These are phyloP conservation scores for Sporothrix variecibatus DNA, from an alignment of 2,329 filamentous ascomycete genomes.

Conservation along the genomic window DNA sequence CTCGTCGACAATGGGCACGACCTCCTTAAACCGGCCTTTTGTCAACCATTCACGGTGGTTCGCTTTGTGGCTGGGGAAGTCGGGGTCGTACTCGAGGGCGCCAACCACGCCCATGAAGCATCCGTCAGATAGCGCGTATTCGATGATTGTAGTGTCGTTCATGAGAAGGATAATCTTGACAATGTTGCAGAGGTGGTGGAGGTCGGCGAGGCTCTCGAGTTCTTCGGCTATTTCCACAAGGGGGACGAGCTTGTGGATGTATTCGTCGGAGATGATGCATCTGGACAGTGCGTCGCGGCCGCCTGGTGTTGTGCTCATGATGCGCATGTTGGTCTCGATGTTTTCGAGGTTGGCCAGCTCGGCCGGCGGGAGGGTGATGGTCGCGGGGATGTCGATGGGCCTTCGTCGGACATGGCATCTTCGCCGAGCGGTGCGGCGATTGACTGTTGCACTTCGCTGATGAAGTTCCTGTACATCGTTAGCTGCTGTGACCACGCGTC, in stretches of 20 bases:
- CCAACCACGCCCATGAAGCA: constrained; percentile 91
- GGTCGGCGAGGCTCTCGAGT: constrained; percentile 79
- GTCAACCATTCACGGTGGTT: constrained; percentile 93
- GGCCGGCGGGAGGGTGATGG: constrained; percentile 74
- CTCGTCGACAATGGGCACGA: constrained; percentile 85
- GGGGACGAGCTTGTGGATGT: constrained; percentile 83
- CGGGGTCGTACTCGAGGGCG: constrained; percentile 94
- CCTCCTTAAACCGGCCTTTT: constrained; percentile 91
- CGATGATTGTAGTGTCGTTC: constrained; percentile 93
- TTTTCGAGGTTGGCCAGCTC: constrained; percentile 81
- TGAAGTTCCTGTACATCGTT: constrained; percentile 71
- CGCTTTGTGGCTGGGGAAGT: constrained; percentile 96
- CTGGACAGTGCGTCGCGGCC: constrained; percentile 87
- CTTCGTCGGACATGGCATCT: constrained; percentile 85
- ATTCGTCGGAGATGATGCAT: constrained; percentile 81
- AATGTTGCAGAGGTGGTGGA: constrained; percentile 93
- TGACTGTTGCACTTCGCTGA: constrained; percentile 79
- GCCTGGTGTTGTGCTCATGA: constrained; percentile 69
- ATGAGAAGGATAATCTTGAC: constrained; percentile 95
- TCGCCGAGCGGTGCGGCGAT: constrained; percentile 59
- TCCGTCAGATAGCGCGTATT: constrained; percentile 87
- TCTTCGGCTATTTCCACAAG: constrained; percentile 88
- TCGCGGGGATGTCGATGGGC: constrained; percentile 69
- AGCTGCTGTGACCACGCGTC: background rate
- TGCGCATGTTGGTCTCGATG: constrained; percentile 81